Base-by-base conservation (phyloP, 1,284 basidiomycete genomes). In the Athelia sp. region DNA sequence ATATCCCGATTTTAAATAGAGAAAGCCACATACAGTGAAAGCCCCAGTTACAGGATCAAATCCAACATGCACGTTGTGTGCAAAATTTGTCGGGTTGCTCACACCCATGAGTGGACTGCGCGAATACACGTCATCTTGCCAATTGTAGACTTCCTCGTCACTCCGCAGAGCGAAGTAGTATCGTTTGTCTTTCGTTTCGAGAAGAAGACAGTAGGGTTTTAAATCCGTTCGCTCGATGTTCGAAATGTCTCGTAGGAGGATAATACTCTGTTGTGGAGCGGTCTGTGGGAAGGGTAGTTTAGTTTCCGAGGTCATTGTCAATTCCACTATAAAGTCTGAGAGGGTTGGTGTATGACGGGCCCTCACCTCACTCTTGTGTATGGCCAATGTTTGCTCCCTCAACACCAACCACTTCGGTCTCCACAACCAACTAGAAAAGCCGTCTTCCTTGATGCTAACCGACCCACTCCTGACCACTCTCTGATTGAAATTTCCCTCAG, bases 41-140 rank as follows among this genome's bases (percentile, higher is more conserved):
- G 87, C 93, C 14, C 96, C 95, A 34, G 89, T 89, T 43, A 93
- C 78, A 0, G 94, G 92, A 68, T 99, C 96, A 61, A 97, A 98
- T 4, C 95, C 95, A 53, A 99, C 96, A 67, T 99, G 96, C 2
- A 98, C 93, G 65, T 97, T 93, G 72, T 98, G 96, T 1, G 97
- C 93, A 64, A 98, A 98, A 70, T 99, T 95, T 15, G 93, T 98
- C 0, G 96, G 96, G 56, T 89, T 88, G 61, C 88, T 89, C 19
- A 96, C 91, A 35, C 94, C 93, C 84, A 93, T 91, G 44, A 96
- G 75, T 0, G 95, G 93, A 57, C 90, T 93, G 48, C 94, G 82
- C 6, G 83, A 84, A 69, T 98, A 98, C 52, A 99, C 89, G 62
- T 97, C 95, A 62, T 99, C 95, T 71, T 93, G 84, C 95, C 95